Percentiles rank a stretch among this genome's conserved stretches.
Evolutionary conservation across 306 rosid species (phyloP).

Genomic region (Sicyos baderoa): DNA sequence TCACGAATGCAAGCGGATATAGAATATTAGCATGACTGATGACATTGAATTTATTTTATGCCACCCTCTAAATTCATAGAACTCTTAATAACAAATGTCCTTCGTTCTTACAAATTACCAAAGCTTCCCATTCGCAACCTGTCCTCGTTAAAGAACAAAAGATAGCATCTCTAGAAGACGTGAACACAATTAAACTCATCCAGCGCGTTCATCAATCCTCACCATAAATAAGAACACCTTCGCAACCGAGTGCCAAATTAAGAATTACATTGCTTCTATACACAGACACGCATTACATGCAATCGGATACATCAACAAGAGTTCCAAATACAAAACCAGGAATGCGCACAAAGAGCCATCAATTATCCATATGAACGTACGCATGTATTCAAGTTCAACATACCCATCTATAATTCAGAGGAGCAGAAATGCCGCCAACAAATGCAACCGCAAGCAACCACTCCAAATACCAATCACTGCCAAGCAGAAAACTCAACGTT

Average conservation of each 20-base stretch:
- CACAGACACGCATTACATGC: not conserved
- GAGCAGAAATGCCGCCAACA: conserved; percentile 77
- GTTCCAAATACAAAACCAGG: conserved; percentile 1
- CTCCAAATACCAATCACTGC: conserved; percentile 71
- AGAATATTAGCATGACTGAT: not conserved
- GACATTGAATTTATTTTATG: not conserved
- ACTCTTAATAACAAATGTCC: not conserved
- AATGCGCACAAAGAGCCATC: not conserved
- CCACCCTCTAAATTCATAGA: not conserved
- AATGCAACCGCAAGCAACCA: conserved; percentile 87
- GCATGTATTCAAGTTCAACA: conserved; percentile 13
- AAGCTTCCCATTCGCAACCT: not conserved
- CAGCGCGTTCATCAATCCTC: not conserved
- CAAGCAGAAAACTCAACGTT: not conserved
- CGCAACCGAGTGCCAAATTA: not conserved
- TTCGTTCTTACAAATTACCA: not conserved
- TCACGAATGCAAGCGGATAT: not conserved
- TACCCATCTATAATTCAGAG: conserved; percentile 88
- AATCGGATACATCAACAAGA: not conserved
- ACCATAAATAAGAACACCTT: not conserved
- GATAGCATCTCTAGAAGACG: not conserved
- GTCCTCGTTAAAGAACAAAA: not conserved
- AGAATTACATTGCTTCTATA: not conserved
- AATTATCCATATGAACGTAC: not conserved
- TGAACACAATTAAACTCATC: not conserved